Base-by-base conservation (phyloP, 2,329 filamentous ascomycete genomes). In the Paraphaeosphaeria minitans region DNA sequence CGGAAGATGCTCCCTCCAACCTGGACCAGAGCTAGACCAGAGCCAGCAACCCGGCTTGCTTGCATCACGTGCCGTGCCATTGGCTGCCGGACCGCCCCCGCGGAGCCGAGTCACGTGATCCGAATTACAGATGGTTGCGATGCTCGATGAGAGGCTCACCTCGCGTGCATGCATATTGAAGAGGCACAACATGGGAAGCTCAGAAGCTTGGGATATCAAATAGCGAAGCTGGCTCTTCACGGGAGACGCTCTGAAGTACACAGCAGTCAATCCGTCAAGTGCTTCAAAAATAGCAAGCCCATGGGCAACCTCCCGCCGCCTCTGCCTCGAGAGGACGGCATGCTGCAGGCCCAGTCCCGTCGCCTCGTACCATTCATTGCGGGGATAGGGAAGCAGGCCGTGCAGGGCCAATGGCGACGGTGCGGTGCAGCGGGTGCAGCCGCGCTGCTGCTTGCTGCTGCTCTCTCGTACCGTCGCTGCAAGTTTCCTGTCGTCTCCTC, bases 1-100 rank as follows among this genome's bases (percentile, higher is more conserved):
- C 64, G 60, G 66, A 61, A 58, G 51, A 55, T 55, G 63, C 48
- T 56, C 57, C 53, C 48, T n/a, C 55, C 41, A 31, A 33, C 31
- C 49, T 53, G 51, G 51, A 29, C 51, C 22, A 53, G n/a, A 29
- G 50, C 14, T 14, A 43, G 39, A 2, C 12, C 51, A 29, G 14
- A 50, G 31, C 33, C 42, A 68, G 67, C 57, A 66, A 65, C 33
- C 61, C 61, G 60, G 27, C 55, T 27, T 12, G 12, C 14, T 50
- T 43, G 13, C 12, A 39, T 22, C 49, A 13, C 8, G 14, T 12
- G 43, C 43, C 21, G 3, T 19, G 24, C 37, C 31, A 55, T 37
- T 39, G 37, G 37, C 16, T 39, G 37, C 16, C 37, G 37, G 37
- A n/a, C 24, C 16, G 37, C 37, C 16, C 29, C 51, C n/a, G 9